These are phyloP conservation scores for Penicillium sumatraense DNA, from an alignment of 2,329 filamentous ascomycete genomes.

Conservation along the genomic window DNA sequence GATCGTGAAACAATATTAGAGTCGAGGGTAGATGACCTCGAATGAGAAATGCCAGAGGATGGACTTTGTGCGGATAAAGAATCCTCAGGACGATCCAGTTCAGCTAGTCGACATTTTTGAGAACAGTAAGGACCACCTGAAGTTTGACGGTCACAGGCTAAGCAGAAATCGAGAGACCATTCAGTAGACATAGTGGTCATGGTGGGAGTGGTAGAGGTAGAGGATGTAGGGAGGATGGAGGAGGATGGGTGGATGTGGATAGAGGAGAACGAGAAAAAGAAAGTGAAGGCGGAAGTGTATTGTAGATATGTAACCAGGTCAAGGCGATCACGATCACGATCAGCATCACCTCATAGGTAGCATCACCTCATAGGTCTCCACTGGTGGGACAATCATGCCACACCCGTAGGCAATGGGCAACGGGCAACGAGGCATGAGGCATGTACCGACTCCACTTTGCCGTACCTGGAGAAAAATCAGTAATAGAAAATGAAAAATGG, in stretches of 20 bases:
- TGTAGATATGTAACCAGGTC: not conserved
- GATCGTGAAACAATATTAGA: constrained; percentile 24
- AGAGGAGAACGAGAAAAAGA: not conserved
- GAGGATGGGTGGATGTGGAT: not conserved
- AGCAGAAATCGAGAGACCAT: constrained; percentile 92
- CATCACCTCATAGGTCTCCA: constrained; percentile 12
- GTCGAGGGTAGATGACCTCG: constrained; percentile 19
- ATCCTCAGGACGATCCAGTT: constrained; percentile 71
- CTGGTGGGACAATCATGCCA: constrained; percentile 15
- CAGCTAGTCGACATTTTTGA: constrained; percentile 84
- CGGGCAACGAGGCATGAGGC: constrained; percentile 2
- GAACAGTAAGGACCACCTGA: constrained; percentile 86
- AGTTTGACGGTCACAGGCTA: constrained; percentile 89
- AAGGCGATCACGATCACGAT: constrained; percentile 1
- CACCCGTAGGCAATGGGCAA: constrained; percentile 3
- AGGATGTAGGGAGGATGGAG: not conserved
- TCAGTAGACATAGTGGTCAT: constrained; percentile 38
- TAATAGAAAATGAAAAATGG: too few species aligned
- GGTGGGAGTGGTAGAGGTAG: not conserved
- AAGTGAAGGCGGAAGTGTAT: not conserved
- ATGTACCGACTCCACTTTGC: not conserved
- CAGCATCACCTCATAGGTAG: constrained; percentile 12
- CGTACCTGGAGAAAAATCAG: not conserved
- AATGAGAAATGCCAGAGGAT: constrained; percentile 18
- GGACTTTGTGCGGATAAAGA: constrained; percentile 15